Percentiles rank a stretch among this genome's conserved stretches.
Conservation (phyloP, 2,329 filamentous ascomycete genomes). For the Massarina eburnea region DNA sequence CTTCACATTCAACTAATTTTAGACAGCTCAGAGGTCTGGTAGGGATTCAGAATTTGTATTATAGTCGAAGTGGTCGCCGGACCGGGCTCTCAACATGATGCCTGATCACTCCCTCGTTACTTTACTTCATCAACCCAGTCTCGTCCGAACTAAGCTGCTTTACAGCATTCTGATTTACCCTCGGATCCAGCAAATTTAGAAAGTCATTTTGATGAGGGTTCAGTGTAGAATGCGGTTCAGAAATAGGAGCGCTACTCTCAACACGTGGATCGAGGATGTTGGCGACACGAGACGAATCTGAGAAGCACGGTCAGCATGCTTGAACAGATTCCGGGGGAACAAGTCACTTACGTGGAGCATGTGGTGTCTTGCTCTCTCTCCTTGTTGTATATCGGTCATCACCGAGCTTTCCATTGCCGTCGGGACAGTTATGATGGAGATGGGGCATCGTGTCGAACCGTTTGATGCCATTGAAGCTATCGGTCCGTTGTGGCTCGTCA, state of each 20-base stretch:
- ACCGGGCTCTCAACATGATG: no score
- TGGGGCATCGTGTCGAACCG: no score
- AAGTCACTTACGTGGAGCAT: not conserved
- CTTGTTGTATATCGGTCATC: not conserved
- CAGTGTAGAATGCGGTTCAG: conserved; percentile 8
- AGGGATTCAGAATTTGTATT: no score
- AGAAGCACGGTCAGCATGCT: not conserved
- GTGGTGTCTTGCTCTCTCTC: no score
- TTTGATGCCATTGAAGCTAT: no score
- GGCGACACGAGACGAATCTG: conserved; percentile 14
- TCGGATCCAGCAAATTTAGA: conserved; percentile 20
- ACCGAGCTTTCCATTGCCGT: no score
- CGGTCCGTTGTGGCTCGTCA: no score
- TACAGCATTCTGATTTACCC: conserved; percentile 10
- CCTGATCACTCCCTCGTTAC: no score
- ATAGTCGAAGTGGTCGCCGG: no score
- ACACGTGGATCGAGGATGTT: conserved; percentile 41
- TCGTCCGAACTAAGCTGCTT: not conserved
- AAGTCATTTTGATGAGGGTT: conserved; percentile 13
- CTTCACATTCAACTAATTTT: no score
- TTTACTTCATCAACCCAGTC: not conserved
- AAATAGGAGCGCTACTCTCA: conserved; percentile 8
- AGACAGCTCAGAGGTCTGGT: no score
- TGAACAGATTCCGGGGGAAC: not conserved
- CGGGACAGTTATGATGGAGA: not conserved